phyloP scores from a whole-genome alignment of 1,284 basidiomycete species.

The Cryptococcus wingfieldii region DNA sequence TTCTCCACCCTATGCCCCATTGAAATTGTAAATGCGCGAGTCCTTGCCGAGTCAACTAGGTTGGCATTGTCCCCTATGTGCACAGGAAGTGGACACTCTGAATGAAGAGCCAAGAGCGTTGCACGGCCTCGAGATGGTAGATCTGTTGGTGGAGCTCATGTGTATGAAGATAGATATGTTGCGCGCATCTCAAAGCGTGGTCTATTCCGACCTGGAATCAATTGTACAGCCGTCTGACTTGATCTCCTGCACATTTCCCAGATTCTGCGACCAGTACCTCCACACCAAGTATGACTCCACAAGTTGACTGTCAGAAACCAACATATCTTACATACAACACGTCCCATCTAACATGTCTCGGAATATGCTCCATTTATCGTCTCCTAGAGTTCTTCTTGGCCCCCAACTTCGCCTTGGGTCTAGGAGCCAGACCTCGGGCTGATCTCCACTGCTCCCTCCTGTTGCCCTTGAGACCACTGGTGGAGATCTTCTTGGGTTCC shows the following conservation, averaged over 20 bases:
- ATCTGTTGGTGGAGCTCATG: neutral
- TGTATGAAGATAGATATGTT: neutral
- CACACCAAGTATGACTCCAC: neutral
- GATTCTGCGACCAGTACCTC: too few species aligned
- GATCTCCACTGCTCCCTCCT: conserved; percentile 48
- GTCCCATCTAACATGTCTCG: neutral
- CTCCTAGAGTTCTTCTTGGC: conserved; percentile 13
- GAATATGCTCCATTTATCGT: conserved; percentile 3
- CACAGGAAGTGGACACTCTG: too few species aligned
- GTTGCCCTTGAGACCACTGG: conserved; percentile 41
- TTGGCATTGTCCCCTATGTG: too few species aligned
- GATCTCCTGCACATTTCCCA: too few species aligned
- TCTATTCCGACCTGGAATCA: neutral
- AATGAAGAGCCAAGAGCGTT: too few species aligned
- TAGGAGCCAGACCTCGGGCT: conserved; percentile 43
- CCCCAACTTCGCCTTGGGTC: conserved; percentile 31
- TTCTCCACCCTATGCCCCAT: too few species aligned
- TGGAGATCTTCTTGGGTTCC: conserved; percentile 42
- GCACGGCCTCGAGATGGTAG: neutral
- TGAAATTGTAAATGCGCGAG: too few species aligned
- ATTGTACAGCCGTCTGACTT: neutral
- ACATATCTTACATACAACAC: neutral
- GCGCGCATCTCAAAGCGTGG: neutral
- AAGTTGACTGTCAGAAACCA: neutral
- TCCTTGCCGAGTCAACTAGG: too few species aligned